Evolutionary conservation across 2,329 filamentous ascomycete genomes (phyloP), one percentile per base, ranked within the genome.

Genomic region (Aspergillus arachidicola): DNA sequence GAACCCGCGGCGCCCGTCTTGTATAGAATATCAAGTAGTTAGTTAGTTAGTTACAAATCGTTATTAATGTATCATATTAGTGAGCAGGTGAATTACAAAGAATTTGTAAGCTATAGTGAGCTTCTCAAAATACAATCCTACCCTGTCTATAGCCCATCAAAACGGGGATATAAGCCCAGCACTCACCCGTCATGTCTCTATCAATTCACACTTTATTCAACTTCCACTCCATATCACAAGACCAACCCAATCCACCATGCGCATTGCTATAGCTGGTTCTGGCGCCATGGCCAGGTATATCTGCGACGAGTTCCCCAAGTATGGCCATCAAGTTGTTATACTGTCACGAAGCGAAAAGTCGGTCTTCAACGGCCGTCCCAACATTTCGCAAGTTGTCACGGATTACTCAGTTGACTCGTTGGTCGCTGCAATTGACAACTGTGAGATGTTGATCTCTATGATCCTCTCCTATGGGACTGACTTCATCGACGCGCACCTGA

Each of bases 251-350:
- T 55, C 51, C 11, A 56, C 4, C 32, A 62, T 62, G 60, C 54
- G 60, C 28, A 54, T 62, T 41, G 55, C 34, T 21, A 26, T 62
- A 9, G 60, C 60, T 16, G 60, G 55, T 41, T 26, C 60, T 26
- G 63, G 63, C 48, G 60, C 38, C 30, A n/a, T 65, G 1, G 63
- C 60, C 55, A 50, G 56, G 16, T 65, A 65, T 23, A 38, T 65
- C 12, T 50, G 51, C n/a, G 63, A 65, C 11, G 60, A 63, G 32
- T 51, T 65, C 21, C 38, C 50, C 26, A 58, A 58, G 14, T 19
- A 54, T 4, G 34, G 54, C 9, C 58, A 57, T 32, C 38, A 58
- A 21, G 28, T 54, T 19, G 63, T 65, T 10, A 56, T 57, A 9
- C 51, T 64, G n/a, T 60, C 45, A 34, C 53, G 45, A 62, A 36